Base-by-base conservation (phyloP, 2,329 filamentous ascomycete species). In the Diplodia scrobiculata region DNA sequence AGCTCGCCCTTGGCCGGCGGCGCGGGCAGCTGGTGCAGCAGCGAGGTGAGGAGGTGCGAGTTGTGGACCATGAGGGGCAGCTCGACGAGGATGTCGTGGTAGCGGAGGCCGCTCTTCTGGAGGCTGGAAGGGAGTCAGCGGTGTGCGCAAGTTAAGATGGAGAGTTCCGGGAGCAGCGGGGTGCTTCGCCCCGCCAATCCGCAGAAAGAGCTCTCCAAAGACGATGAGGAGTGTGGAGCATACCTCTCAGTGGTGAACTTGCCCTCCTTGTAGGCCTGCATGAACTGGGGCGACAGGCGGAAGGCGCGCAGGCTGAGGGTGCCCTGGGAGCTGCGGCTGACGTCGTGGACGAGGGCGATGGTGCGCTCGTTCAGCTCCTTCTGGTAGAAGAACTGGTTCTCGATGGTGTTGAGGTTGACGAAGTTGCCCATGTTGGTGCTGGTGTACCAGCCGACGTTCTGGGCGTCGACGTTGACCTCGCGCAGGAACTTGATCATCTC, bases 381-480 rank as follows among this genome's bases (percentile, higher is more conserved):
- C 84, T 99, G 95, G 84, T 97, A 98, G 83, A 93, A 91, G 81
- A 88, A 92, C 80, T 97, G 93, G 84, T 98, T 99, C 86, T 99
- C 95, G 79, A 99, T 91, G 77, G 97, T 93, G 83, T 90, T 91
- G 76, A 90, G 80, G 84, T 93, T 97, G 84, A 98, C 86, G 73
- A 98, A 98, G 84, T 97, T 98, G 79, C 95, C 95, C 91, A 99
- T 96, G 79, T 92, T 97, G 70, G 93, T 92, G 82, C 92, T 97
- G 67, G 92, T 97, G 83, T 99, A 99, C 93, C 93, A 99, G 74
- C 95, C 95, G 68, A 96, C 92, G 75, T 92, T 96, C 84, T 98
- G 97, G 71, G 95, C 95, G 79, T 99, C 95, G 68, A 98, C 91
- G 79, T 98, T 99, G 75, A 99, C 95, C 81, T 98, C 95, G 78